Conservation (phyloP, 2,329 filamentous ascomycete species). For the Apiospora sp. region DNA sequence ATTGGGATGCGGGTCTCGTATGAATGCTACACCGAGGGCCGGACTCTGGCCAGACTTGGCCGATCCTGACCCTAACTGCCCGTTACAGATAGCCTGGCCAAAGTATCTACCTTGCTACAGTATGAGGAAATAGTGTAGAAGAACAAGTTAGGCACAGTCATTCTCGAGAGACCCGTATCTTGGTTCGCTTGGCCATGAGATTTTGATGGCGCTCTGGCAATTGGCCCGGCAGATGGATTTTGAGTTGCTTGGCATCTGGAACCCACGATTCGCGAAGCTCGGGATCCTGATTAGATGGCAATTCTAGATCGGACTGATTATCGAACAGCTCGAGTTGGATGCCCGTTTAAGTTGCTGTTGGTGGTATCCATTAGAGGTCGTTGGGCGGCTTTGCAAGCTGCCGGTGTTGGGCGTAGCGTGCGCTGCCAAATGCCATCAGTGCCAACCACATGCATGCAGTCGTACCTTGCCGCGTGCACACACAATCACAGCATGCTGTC, state of each 20-base stretch:
- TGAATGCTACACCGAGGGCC: conserved; percentile 7
- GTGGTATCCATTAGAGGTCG: neutral
- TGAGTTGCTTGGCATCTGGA: neutral
- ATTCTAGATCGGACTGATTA: neutral
- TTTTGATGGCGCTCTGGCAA: neutral
- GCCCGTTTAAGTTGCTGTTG: no score
- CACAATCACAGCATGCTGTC: neutral
- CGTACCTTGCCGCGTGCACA: neutral
- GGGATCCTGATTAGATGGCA: neutral
- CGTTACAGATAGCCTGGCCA: neutral
- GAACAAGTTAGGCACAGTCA: neutral
- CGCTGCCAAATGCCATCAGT: neutral
- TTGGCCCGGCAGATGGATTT: neutral
- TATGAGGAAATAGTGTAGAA: neutral
- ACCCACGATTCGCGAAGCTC: neutral
- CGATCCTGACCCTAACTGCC: neutral
- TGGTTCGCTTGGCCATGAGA: conserved; percentile 1
- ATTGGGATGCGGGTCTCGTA: neutral
- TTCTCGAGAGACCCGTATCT: neutral
- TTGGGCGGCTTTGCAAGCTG: neutral
- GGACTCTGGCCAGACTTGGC: neutral
- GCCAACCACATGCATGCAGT: neutral
- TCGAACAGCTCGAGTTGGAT: neutral
- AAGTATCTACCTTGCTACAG: neutral
- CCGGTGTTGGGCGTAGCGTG: neutral